Conservation (phyloP, 352 stramenopile genomes). For the Nothophytophthora sp. region DNA sequence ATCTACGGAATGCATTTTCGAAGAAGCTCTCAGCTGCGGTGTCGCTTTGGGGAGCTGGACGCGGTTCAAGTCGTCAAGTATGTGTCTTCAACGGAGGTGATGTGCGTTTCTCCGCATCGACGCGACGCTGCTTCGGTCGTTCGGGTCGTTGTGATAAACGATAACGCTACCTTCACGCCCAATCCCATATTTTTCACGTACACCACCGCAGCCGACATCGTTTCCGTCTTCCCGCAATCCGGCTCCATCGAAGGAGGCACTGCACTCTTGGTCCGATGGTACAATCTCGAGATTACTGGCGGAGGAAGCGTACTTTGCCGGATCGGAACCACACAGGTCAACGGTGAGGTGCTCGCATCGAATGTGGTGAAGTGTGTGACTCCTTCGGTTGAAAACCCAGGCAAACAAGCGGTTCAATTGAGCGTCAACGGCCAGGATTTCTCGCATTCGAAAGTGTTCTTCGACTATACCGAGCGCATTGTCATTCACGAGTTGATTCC, state of each 20-base stretch:
- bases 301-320: conserved; percentile 35
- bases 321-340: conserved; percentile 32
- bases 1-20: conserved; percentile 87
- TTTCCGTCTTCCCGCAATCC: conserved; percentile 54
- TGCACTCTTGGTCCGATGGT: conserved; percentile 51
- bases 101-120: conserved; percentile 65
- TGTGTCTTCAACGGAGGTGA: conserved; percentile 67
- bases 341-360: conserved; percentile 25
- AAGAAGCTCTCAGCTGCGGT: conserved; percentile 48
- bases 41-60: conserved; percentile 74
- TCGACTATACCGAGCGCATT: conserved; percentile 52
- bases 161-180: conserved; percentile 59
- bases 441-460: conserved; percentile 36
- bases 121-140: conserved; percentile 40
- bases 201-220: conserved; percentile 44
- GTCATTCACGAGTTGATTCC: conserved; percentile 50
- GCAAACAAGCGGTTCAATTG: conserved; percentile 48
- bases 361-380: conserved; percentile 57
- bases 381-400: conserved; percentile 22
- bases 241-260: conserved; percentile 60
- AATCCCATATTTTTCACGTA: conserved; percentile 87
- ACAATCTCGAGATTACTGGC: conserved; percentile 57
- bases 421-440: conserved; percentile 62
- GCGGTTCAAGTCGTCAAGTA: conserved; percentile 55
- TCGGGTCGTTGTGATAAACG: conserved; percentile 55